Evolutionary conservation across 2,329 filamentous ascomycete genomes (phyloP), one percentile per base, ranked within the genome.

Genomic region (Aureobasidium pullulans): DNA sequence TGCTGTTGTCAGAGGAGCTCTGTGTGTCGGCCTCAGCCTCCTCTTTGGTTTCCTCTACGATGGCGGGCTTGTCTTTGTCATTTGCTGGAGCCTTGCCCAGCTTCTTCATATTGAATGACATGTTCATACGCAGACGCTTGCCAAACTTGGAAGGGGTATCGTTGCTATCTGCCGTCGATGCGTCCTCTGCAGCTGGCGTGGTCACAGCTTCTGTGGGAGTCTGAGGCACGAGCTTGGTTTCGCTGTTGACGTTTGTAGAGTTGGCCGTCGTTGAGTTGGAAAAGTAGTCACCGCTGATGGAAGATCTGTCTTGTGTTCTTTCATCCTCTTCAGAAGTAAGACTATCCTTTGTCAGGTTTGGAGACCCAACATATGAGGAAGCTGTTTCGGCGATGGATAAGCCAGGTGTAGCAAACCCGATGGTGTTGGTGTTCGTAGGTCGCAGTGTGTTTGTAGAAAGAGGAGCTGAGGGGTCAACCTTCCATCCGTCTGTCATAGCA

Each of bases 81-180:
- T 81, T 81, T 4, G 86, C 86, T 4, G 81, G 77, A 2, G 86
- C 86, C 15, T 90, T 83, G 11, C 85, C 85, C 13, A 93, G 79
- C 73, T 96, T 96, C 77, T 95, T 96, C 67, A 86, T 87, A 37
- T 66, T 66, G 68, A 93, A 91, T 0, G 86, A 85, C 65, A 68
- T 70, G 62, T 79, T 82, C 83, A 89, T 87, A 49, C 88, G 85
- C 72, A 96, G 92, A 67, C 90, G 90, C 75, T 92, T 94, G 44
- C 88, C 85, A 70, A 96, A 95, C 6, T 67, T 67, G 6, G 60
- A 60, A 3, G 69, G 65, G 4, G 69, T 70, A 9, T 71, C 69
- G 63, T 89, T 88, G 11, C 78, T 75, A 59, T 84, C 82, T 61
- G 68, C 84, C 6, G 60, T 63, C 4, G 62, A 64, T 10, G 68